Base-by-base conservation (phyloP, 2,329 filamentous ascomycete genomes). In the Paecilomyces niveus region DNA sequence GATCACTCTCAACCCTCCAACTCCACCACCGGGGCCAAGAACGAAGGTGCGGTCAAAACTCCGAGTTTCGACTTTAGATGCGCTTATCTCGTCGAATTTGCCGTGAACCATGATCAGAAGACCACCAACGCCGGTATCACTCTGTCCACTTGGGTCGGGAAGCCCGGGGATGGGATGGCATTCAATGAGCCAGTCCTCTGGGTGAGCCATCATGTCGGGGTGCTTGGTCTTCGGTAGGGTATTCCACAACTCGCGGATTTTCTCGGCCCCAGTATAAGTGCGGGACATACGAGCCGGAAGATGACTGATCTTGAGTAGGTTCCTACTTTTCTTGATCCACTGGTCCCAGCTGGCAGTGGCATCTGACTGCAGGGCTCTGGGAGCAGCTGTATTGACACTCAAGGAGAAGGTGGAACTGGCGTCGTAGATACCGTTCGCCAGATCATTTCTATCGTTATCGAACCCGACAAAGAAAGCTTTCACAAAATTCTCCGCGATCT, bases 21-120 rank as follows among this genome's bases (percentile, higher is more conserved):
- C 81, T 0, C 85, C 84, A 33, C 81, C 81, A 32, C 89, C 90
- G 1, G 91, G 90, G 0, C 90, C 90, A 18, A 96, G 80, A 49
- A 92, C 78, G 69, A 95, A 91, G 0, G 85, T 89, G 55, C 92
- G 86, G 57, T 92, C 90, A 73, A 96, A 96, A 71, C 88, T 91
- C 60, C 91, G 86, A 10, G 73, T 75, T 65, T 86, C 84, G 39
- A 85, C 80, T 51, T 82, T 82, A 52, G 83, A 80, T 54, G 81
- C 78, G 22, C 80, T 82, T 18, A 87, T 78, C 69, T 96, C 92
- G 54, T 93, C 86, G 60, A 91, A 95, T 67, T 93, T 89, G 62
- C 91, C 89, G 66, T 94, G 89, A n/a, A 93, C 81, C 7, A 83
- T 87, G 64, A 95, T 83, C 54, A 90, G 82, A 63, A 95, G 83